These are phyloP conservation scores for Sporothrix mexicana DNA, from an alignment of 2,329 filamentous ascomycete species.

Conservation along the genomic window DNA sequence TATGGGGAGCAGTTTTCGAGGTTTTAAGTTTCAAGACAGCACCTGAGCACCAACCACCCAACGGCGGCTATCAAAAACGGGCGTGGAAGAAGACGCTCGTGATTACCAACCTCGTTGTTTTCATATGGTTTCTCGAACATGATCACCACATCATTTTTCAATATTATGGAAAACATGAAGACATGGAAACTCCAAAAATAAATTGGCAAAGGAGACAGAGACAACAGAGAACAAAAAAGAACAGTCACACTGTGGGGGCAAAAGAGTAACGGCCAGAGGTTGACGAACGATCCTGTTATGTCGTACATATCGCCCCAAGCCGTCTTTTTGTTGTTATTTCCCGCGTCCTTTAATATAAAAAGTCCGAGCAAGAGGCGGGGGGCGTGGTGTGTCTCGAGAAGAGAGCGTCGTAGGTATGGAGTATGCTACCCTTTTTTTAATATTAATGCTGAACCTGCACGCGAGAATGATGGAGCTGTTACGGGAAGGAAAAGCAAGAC, in stretches of 20 bases:
- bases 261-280: slow-evolving; percentile 1
- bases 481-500: slow-evolving; percentile 4
- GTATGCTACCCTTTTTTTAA: neutral
- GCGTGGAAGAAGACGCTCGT: neutral
- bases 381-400: neutral
- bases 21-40: neutral
- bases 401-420: neutral
- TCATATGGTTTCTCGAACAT: neutral
- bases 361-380: neutral
- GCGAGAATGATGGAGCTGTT: neutral
- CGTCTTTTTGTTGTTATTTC: neutral
- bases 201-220: neutral
- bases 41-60: neutral
- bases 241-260: slow-evolving; percentile 17
- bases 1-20: neutral
- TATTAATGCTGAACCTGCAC: slow-evolving; percentile 13
- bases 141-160: neutral
- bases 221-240: too few relatives aligned
- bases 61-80: neutral
- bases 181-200: slow-evolving; percentile 17
- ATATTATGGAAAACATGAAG: neutral
- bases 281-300: neutral
- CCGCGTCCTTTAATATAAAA: neutral
- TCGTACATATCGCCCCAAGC: slow-evolving; percentile 19
- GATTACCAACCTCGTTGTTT: neutral